These are phyloP conservation scores for Exophiala sideris DNA, from an alignment of 2,329 filamentous ascomycete genomes.

Conservation along the genomic window DNA sequence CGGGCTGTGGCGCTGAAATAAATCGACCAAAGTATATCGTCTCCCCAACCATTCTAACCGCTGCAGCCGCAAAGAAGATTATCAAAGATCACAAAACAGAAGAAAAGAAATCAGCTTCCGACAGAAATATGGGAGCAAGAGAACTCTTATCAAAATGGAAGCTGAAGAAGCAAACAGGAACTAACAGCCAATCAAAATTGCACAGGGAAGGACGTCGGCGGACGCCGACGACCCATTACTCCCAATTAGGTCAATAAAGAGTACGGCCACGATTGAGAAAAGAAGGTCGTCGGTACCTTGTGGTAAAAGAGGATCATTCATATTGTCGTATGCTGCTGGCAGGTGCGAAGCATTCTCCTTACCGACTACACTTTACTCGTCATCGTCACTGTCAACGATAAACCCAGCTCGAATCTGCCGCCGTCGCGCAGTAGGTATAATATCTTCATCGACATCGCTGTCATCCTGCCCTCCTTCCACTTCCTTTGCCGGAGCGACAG, in stretches of 20 bases:
- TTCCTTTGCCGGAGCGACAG: neutral
- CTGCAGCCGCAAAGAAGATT: neutral
- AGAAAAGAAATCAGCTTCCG: neutral
- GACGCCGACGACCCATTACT: conserved; percentile 5
- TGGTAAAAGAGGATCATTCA: neutral
- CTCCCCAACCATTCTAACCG: conserved; percentile 8
- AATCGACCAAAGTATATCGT: conserved; percentile 28
- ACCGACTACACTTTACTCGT: conserved; percentile 12
- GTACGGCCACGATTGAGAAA: too few species aligned
- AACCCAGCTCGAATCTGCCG: conserved; percentile 23
- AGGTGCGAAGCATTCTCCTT: too few species aligned
- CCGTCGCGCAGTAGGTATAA: conserved; percentile 10
- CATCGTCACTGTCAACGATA: conserved; percentile 29
- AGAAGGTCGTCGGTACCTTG: too few species aligned
- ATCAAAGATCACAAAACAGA: neutral
- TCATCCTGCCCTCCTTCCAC: conserved; percentile 6
- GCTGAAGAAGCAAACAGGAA: conserved; percentile 9
- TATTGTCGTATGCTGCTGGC: neutral
- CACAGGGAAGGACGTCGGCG: conserved; percentile 10
- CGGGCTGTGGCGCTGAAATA: conserved; percentile 25
- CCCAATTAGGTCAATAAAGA: too few species aligned
- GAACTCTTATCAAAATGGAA: conserved; percentile 20
- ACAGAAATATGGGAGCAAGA: neutral
- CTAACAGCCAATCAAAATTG: conserved; percentile 15
- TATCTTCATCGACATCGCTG: conserved; percentile 17